Conservation (phyloP, 2,329 filamentous ascomycete species). For the Fragosphaeria purpurea region DNA sequence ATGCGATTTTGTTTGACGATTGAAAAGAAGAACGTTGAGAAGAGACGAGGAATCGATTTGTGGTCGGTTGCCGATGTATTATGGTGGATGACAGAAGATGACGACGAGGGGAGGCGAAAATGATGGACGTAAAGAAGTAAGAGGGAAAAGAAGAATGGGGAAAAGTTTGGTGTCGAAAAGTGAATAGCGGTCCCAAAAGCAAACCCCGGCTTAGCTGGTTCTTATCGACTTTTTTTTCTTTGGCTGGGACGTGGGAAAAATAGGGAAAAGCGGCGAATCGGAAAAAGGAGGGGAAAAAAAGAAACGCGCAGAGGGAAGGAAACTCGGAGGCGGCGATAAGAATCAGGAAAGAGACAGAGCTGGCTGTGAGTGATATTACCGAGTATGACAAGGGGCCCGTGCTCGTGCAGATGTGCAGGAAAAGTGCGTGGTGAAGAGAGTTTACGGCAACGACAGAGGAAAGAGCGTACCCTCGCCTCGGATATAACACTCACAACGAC, state of each 20-base stretch:
- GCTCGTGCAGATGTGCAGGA: too few relatives aligned
- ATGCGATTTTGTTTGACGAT: neutral
- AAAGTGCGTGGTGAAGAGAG: too few relatives aligned
- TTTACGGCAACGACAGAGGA: neutral
- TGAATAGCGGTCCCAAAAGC: neutral
- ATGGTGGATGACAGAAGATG: too few relatives aligned
- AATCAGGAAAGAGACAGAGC: neutral
- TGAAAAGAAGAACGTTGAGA: neutral
- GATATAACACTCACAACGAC: constrained; percentile 1
- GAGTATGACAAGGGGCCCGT: too few relatives aligned
- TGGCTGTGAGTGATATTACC: too few relatives aligned
- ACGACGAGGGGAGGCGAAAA: neutral
- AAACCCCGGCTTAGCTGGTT: neutral
- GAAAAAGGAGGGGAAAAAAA: constrained; percentile 4
- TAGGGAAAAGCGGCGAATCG: neutral
- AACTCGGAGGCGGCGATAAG: neutral
- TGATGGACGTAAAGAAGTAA: neutral
- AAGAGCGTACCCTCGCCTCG: neutral
- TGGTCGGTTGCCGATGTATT: too few relatives aligned
- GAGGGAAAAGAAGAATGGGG: neutral
- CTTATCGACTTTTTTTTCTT: neutral
- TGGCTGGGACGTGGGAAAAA: too few relatives aligned
- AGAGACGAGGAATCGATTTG: too few relatives aligned
- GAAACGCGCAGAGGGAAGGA: neutral
- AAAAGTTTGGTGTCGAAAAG: neutral